These are phyloP conservation scores for rapeseed (Brassica napus) DNA, from an alignment of 345 rosid species.

Conservation along the genomic window DNA sequence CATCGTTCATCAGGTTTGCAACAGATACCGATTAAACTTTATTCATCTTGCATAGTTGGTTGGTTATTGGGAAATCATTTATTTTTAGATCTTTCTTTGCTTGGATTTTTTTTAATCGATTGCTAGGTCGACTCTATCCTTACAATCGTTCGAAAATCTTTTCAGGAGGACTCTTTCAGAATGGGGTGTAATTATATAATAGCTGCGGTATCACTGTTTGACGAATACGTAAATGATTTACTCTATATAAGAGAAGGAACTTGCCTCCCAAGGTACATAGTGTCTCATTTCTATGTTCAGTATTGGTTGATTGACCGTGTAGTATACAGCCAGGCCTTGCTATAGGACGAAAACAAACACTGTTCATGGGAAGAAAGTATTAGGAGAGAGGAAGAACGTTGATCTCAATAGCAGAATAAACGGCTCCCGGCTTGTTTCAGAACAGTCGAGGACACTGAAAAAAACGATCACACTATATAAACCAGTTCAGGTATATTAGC, in stretches of 20 bases:
- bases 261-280: conserved; percentile 66
- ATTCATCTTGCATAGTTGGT: background rate
- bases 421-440: conserved; percentile 53
- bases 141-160: conserved; percentile 7
- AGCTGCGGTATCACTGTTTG: conserved; percentile 67
- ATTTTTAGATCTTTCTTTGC: too few relatives aligned
- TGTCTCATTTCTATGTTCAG: background rate
- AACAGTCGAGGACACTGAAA: conserved; percentile 59
- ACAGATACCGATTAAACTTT: background rate
- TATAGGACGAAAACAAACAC: conserved; percentile 49
- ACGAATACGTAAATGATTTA: conserved; percentile 80
- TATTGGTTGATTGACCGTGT: background rate
- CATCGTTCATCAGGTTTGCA: conserved; percentile 68
- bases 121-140: background rate
- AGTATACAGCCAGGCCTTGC: conserved; percentile 66
- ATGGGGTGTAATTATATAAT: conserved; percentile 70
- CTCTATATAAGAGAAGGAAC: conserved; percentile 85
- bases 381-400: conserved; percentile 37
- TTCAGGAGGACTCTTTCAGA: conserved; percentile 71
- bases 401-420: conserved; percentile 49
- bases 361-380: conserved; percentile 34
- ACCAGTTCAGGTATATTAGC: conserved; percentile 60
- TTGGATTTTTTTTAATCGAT: background rate
- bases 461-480: conserved; percentile 58
- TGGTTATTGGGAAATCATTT: background rate